A percentile compares a stretch with the other conserved stretches of the same genome.
Evolutionary conservation across 2,329 filamentous ascomycete genomes (phyloP).

Genomic region (Diaporthe australafricana): DNA sequence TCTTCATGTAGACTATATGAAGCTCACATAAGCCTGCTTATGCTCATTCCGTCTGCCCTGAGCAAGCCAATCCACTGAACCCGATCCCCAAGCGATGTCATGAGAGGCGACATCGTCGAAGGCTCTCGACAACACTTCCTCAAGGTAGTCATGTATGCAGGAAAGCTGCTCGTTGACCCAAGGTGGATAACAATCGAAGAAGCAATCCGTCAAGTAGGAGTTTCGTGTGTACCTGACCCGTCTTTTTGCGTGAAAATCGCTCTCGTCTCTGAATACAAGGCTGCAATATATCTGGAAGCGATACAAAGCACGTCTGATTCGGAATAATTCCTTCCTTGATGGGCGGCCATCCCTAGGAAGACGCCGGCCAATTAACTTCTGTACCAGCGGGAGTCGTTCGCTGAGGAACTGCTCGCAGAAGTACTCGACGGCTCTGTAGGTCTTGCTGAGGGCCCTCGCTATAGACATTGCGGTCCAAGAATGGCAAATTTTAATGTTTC

Average conservation of each 20-base stretch:
- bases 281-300: constrained; percentile 21
- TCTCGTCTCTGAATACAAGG: neutral
- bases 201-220: neutral
- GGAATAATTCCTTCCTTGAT: neutral
- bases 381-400: neutral
- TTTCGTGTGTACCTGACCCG: neutral
- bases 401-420: neutral
- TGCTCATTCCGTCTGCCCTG: neutral
- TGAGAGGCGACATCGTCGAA: constrained; percentile 20
- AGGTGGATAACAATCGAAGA: neutral
- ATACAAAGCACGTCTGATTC: neutral
- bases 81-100: neutral
- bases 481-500: too few relatives aligned
- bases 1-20: neutral
- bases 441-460: neutral
- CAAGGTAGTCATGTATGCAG: constrained; percentile 23
- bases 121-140: neutral
- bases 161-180: constrained; percentile 25
- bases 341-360: neutral
- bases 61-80: constrained; percentile 10
- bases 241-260: neutral
- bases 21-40: constrained; percentile 18
- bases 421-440: neutral
- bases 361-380: neutral
- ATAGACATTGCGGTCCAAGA: neutral